phyloP scores from a whole-genome alignment of 1,284 basidiomycete species.

The Sanghuangporus weigelae region DNA sequence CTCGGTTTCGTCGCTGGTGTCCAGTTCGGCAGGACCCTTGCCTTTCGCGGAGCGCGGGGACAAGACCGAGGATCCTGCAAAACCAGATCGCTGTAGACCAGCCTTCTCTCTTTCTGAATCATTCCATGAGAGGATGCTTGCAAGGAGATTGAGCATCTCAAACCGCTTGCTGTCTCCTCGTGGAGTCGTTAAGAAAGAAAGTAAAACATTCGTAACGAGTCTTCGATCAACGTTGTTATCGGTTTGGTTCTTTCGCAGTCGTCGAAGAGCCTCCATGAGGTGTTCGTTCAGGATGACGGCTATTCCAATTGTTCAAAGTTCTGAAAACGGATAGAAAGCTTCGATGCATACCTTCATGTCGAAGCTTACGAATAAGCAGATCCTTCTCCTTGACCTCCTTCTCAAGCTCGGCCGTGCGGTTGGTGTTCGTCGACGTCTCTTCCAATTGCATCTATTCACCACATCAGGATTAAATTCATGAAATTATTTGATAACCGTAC shows the following conservation, averaged over 20 bases:
- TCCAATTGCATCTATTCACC: conserved; percentile 58
- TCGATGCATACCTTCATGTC: conserved; percentile 79
- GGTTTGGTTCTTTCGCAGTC: conserved; percentile 79
- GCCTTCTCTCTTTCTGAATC: conserved; percentile 89
- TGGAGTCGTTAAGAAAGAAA: conserved; percentile 89
- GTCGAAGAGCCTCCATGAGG: conserved; percentile 92
- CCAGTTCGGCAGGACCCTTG: conserved; percentile 46
- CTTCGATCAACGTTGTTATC: conserved; percentile 90
- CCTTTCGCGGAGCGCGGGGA: conserved; percentile 37
- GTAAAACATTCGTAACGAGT: conserved; percentile 90
- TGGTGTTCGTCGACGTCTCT: conserved; percentile 63
- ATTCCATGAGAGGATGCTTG: conserved; percentile 86
- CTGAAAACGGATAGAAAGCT: background rate
- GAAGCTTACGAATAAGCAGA: conserved; percentile 83
- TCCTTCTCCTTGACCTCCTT: conserved; percentile 95
- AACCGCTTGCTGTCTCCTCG: conserved; percentile 92
- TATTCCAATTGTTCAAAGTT: conserved; percentile 28
- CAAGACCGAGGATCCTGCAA: conserved; percentile 17
- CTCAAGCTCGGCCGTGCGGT: conserved; percentile 67
- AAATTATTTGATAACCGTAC: conserved; percentile 32
- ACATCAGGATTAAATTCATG: conserved; percentile 9
- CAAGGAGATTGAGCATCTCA: conserved; percentile 90
- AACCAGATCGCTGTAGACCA: conserved; percentile 66
- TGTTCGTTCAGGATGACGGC: conserved; percentile 97
- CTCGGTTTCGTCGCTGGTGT: conserved; percentile 75